Evolutionary conservation across 768 basidiomycete genomes (phyloP).

Genomic region (Tulasnella sp.): DNA sequence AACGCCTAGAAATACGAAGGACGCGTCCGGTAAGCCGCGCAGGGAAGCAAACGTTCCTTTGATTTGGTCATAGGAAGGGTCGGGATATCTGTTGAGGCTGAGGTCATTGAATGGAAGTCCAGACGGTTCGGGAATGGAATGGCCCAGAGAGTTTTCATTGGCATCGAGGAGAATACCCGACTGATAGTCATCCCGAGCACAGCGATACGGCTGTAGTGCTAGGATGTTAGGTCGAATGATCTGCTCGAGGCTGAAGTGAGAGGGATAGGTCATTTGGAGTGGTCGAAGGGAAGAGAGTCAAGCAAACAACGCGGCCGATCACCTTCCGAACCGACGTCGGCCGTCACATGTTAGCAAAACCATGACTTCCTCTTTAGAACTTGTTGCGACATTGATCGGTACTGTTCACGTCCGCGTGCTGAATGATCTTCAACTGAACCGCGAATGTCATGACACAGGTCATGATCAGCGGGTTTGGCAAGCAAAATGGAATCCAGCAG

Average conservation of each 20-base stretch:
- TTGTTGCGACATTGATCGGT: constrained; percentile 17
- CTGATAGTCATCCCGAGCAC: constrained; percentile 93
- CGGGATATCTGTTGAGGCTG: constrained; percentile 70
- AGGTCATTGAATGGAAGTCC: constrained; percentile 40
- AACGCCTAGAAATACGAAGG: constrained; percentile 88
- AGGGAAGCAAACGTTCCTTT: constrained; percentile 71
- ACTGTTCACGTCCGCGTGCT: not conserved
- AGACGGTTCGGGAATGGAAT: constrained; percentile 54
- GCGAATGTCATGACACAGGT: constrained; percentile 38
- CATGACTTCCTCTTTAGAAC: constrained; percentile 4
- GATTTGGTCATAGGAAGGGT: constrained; percentile 77
- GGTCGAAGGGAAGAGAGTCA: constrained; percentile 1
- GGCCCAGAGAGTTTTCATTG: constrained; percentile 94
- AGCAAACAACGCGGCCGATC: not conserved
- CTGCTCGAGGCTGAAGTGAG: constrained; percentile 78
- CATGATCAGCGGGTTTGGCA: constrained; percentile 87
- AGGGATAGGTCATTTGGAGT: constrained; percentile 62
- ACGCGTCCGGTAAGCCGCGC: constrained; percentile 56
- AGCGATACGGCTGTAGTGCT: constrained; percentile 85
- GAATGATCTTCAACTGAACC: not conserved
- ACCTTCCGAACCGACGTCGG: not conserved
- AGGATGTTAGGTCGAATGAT: constrained; percentile 95
- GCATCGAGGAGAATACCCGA: constrained; percentile 91
- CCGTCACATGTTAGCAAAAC: constrained; percentile 10
- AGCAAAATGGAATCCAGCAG: constrained; percentile 80